A percentile compares a stretch with the other conserved stretches of the same genome.
phyloP scores from a whole-genome alignment of 495 filamentous ascomycete species.

The Geoglossum glabrum region DNA sequence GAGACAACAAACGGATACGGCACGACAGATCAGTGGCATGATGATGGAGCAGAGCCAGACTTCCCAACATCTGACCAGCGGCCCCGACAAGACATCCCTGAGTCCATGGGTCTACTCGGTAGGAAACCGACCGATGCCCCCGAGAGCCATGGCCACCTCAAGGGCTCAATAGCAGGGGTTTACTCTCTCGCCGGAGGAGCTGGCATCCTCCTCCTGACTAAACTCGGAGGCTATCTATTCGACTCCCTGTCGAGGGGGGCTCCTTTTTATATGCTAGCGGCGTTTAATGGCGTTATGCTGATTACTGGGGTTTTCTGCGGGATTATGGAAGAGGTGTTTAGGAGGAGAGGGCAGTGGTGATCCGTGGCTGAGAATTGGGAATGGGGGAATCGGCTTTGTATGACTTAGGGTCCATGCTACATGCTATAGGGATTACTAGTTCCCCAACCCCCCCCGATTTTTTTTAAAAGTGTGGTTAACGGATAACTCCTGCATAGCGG shows the following conservation, averaged over 20 bases:
- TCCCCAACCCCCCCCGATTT: too few relatives aligned
- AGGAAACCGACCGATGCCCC: background rate
- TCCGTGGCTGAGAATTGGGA: too few relatives aligned
- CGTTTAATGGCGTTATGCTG: conserved; percentile 59
- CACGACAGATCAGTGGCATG: background rate
- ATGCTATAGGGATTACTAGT: too few relatives aligned
- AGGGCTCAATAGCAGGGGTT: conserved; percentile 83
- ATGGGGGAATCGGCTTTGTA: too few relatives aligned
- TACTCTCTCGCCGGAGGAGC: conserved; percentile 83
- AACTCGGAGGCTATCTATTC: conserved; percentile 73
- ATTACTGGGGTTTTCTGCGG: conserved; percentile 26
- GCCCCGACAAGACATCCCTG: background rate
- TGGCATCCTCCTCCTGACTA: conserved; percentile 79
- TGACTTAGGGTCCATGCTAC: too few relatives aligned
- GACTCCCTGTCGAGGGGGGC: conserved; percentile 46
- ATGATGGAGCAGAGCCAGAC: background rate
- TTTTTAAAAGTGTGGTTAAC: too few relatives aligned
- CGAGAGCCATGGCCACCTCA: conserved; percentile 34
- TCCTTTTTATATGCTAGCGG: conserved; percentile 83
- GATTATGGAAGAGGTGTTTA: background rate
- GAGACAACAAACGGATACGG: too few relatives aligned
- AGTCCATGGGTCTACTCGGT: background rate
- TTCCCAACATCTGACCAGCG: background rate
- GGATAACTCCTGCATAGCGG: too few relatives aligned
- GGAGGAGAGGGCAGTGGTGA: background rate